Evolutionary conservation across 2,329 filamentous ascomycete genomes (phyloP).

Genomic region (Trichophyton equinum): DNA sequence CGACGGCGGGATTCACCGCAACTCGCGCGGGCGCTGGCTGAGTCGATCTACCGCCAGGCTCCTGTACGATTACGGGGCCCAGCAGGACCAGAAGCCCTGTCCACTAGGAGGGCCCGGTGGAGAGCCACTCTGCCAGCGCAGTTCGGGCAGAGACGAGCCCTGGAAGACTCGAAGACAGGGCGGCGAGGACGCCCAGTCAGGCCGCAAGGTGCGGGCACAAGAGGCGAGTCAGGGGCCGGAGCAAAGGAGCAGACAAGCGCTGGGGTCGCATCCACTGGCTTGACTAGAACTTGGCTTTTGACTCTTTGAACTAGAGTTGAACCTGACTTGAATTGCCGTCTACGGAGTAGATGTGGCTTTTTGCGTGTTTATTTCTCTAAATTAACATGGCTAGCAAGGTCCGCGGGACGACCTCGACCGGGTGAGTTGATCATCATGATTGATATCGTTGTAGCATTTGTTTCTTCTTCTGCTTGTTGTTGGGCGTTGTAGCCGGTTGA

Average conservation of each 20-base stretch:
- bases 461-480: not conserved
- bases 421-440: not conserved
- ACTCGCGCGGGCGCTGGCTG: not conserved
- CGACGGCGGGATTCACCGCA: not conserved
- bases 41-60: not conserved
- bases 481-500: slow-evolving; percentile 6
- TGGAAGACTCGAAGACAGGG: not conserved
- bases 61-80: not conserved
- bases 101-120: not conserved
- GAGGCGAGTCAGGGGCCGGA: not conserved
- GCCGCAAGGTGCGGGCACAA: not conserved
- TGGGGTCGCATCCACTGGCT: too few relatives aligned
- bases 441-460: not conserved
- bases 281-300: too few relatives aligned
- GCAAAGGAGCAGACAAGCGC: not conserved
- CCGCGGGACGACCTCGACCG: not conserved
- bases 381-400: not conserved
- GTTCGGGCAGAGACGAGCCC: not conserved
- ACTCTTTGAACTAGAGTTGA: too few relatives aligned
- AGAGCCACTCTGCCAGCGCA: not conserved
- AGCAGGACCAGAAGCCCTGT: not conserved
- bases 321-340: too few relatives aligned
- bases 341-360: not conserved
- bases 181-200: not conserved
- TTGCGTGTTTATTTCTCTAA: not conserved